Percentiles rank a stretch among this genome's conserved stretches.
Evolutionary conservation across 768 basidiomycete genomes (phyloP).

Genomic region (Phlebiopsis gigantea): DNA sequence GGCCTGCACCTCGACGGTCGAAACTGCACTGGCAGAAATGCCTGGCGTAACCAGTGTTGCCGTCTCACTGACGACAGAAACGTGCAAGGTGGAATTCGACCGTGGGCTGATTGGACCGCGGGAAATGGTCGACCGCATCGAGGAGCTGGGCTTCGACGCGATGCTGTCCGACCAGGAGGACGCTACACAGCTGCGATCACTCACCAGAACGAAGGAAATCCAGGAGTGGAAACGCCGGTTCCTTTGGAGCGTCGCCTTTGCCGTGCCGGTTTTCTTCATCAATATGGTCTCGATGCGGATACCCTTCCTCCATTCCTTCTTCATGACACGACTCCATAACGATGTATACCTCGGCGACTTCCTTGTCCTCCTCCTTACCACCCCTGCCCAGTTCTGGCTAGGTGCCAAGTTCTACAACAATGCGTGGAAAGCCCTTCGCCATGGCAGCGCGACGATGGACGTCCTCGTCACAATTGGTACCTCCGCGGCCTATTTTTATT

Average conservation of each 20-base stretch:
- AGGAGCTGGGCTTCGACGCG: slow-evolving; percentile 88
- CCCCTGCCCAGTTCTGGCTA: slow-evolving; percentile 92
- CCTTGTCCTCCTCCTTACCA: slow-evolving; percentile 68
- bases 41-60: slow-evolving; percentile 73
- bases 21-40: slow-evolving; percentile 57
- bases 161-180: slow-evolving; percentile 78
- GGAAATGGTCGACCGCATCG: slow-evolving; percentile 84
- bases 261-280: slow-evolving; percentile 91
- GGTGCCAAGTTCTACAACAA: slow-evolving; percentile 83
- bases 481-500: slow-evolving; percentile 91
- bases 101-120: slow-evolving; percentile 66
- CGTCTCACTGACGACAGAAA: slow-evolving; percentile 72
- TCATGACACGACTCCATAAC: slow-evolving; percentile 45
- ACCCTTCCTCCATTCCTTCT: slow-evolving; percentile 48
- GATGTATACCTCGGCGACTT: slow-evolving; percentile 83
- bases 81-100: slow-evolving; percentile 73
- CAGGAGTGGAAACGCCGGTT: slow-evolving; percentile 84
- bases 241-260: slow-evolving; percentile 68
- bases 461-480: slow-evolving; percentile 95
- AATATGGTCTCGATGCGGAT: slow-evolving; percentile 79
- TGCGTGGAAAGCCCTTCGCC: slow-evolving; percentile 88
- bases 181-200: slow-evolving; percentile 78
- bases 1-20: slow-evolving; percentile 74
- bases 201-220: slow-evolving; percentile 87
- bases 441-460: slow-evolving; percentile 94